These are phyloP conservation scores for Ustilago crameri DNA, from an alignment of 1,284 basidiomycete species.

Conservation along the genomic window DNA sequence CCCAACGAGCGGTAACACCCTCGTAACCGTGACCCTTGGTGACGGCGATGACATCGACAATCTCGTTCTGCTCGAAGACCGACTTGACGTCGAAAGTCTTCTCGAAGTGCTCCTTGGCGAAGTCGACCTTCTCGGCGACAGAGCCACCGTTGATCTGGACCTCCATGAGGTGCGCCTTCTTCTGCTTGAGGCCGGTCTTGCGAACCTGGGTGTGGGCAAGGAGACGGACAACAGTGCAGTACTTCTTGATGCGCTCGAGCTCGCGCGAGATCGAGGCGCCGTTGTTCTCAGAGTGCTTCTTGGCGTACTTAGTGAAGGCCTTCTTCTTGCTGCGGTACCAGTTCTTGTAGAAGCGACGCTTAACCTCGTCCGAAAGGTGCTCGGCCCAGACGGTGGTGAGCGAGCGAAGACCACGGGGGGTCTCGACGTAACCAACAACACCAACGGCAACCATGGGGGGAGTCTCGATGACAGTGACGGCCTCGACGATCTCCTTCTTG, in stretches of 20 bases:
- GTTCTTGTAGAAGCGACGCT: slow-evolving; percentile 99
- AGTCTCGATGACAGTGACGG: slow-evolving; percentile 94
- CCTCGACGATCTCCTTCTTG: slow-evolving; percentile 92
- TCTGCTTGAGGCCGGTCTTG: slow-evolving; percentile 97
- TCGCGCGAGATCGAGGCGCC: slow-evolving; percentile 93
- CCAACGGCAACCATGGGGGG: slow-evolving; percentile 97
- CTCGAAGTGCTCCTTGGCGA: slow-evolving; percentile 93
- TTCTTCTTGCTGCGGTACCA: slow-evolving; percentile 99
- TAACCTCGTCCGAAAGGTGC: slow-evolving; percentile 83
- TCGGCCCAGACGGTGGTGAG: slow-evolving; percentile 77
- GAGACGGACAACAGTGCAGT: slow-evolving; percentile 99
- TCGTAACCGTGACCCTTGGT: slow-evolving; percentile 99
- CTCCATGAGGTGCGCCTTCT: slow-evolving; percentile 99
- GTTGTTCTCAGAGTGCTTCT: slow-evolving; percentile 96
- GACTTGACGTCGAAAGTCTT: slow-evolving; percentile 88
- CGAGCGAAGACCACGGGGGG: slow-evolving; percentile 95
- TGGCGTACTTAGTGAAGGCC: slow-evolving; percentile 97
- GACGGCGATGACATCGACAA: slow-evolving; percentile 95
- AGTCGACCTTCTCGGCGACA: slow-evolving; percentile 97
- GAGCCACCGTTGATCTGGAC: slow-evolving; percentile 99
- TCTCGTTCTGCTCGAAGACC: slow-evolving; percentile 97
- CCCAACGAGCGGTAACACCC: slow-evolving; percentile 99
- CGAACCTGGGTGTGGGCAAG: slow-evolving; percentile 94
- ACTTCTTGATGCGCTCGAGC: slow-evolving; percentile 99
- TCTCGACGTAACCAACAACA: slow-evolving; percentile 99